Base-by-base conservation (phyloP, 306 rosid species). In the Cyamopsis tetragonoloba region DNA sequence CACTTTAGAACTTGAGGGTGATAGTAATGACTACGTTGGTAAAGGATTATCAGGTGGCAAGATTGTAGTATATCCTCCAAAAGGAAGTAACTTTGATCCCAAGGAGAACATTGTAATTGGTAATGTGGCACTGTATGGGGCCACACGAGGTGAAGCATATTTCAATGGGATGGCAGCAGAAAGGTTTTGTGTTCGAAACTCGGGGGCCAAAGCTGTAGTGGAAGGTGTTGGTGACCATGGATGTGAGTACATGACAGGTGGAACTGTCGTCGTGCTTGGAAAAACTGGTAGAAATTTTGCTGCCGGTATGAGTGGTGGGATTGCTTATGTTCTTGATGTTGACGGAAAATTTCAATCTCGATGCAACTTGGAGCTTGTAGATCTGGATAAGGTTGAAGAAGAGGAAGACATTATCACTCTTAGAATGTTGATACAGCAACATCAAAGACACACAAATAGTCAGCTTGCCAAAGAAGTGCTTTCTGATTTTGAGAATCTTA, bases 201-300 rank as follows among this genome's bases (percentile, higher is more conserved):
- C 99, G 7, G 99, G 99, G 77, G 97, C 96, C 13, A 85, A 42
- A 80, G 96, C 99, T 17, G 96, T 95, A 59, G 99, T 90, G 70
- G 99, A 95, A 82, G 99, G 99, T 66, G 96, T 95, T 72, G 99
- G 99, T 43, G 99, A 95, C 79, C 99, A 95, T 73, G 99, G 99
- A 42, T 95, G 99, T 65, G 99, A 95, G 82, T 95, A 90, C 68
- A 95, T 95, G 99, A 95, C 99, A 18, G 99, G 99, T 35, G 99
- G 99, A 39, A 90, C 86, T 13, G 97, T 95, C 43, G 92, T 95
- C 19, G 90, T 95, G 58, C 96, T 95, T 68, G 99, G 99, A 34
- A 80, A 84, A 78, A 95, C 99, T 30, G 99, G 99, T 18, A 83
- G 99, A 73, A 95, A 95, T 72, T 95, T 95, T 70, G 99, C 99